Base-by-base conservation (phyloP, 495 filamentous ascomycete species). In the Cetradonia linearis region DNA sequence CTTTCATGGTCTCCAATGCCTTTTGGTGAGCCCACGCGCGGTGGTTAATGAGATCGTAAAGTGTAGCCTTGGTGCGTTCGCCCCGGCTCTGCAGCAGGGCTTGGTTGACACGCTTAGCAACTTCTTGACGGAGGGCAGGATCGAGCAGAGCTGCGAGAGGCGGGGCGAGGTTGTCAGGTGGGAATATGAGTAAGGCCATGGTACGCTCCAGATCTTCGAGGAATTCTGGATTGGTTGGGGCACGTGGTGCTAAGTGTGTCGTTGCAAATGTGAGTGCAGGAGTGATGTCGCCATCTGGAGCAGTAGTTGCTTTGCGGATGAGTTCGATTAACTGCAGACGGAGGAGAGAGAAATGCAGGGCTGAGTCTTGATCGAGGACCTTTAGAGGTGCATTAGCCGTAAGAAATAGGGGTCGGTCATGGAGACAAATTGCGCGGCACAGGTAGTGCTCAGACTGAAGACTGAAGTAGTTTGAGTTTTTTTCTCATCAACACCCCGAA, bases 261-360 rank as follows among this genome's bases (percentile, higher is more conserved):
- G 86, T 89, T 16, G 93, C 93, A 73, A 99, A 99, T 50, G 83
- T 81, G 53, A 99, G 72, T 5, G 90, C 92, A 16, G 86, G 84
- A 13, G 76, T 84, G 63, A 95, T 91, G 68, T 96, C 89, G 33
- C 83, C 80, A 62, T 82, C 80, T 18, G 82, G 77, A 36, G 72
- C 71, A 9, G 80, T 70, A 30, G 80, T 88, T 73, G 82, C 90
- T 34, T 74, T 75, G 28, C 89, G 87, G 68, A 99, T 97, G 60
- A 97, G 77, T 72, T 97, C 93, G 50, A 97, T 86, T 18, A 99
- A 78, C 67, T 99, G 93, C 40, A 97, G 78, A 33, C 91, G 86
- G 44, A 96, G 81, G 5, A 99, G 81, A 5, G 88, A 81, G 68
- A 99, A 99, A 71, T 96, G 92, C 37, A 99, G 78, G 10, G 88